These are phyloP conservation scores for Cryptomeria japonica DNA, from an alignment of 75 land plant genomes.

Conservation along the genomic window DNA sequence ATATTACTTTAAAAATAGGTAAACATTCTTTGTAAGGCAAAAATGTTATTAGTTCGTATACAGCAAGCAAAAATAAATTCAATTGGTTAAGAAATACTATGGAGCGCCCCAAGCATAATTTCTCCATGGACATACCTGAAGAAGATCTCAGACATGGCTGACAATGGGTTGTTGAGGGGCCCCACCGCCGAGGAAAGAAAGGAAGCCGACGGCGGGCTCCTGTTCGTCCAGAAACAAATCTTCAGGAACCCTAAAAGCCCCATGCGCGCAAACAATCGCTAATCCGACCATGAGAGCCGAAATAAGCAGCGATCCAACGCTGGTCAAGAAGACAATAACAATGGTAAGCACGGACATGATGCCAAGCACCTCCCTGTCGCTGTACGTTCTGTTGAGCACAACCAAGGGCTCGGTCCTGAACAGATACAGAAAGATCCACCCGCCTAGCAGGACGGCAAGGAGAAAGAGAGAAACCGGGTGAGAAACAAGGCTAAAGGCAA, in stretches of 20 bases:
- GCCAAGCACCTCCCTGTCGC: slow-evolving; percentile 36
- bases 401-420: slow-evolving; percentile 55
- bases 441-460: slow-evolving; percentile 36
- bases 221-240: slow-evolving; percentile 50
- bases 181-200: slow-evolving; percentile 46
- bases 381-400: slow-evolving; percentile 29
- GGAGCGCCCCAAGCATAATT: neutral
- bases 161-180: slow-evolving; percentile 10
- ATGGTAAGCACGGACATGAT: slow-evolving; percentile 28
- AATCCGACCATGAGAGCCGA: slow-evolving; percentile 37
- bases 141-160: neutral
- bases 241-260: slow-evolving; percentile 45
- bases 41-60: neutral
- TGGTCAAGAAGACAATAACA: slow-evolving; percentile 40
- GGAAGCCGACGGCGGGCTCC: slow-evolving; percentile 31
- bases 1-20: neutral
- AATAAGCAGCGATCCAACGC: slow-evolving; percentile 38
- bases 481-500: slow-evolving; percentile 45
- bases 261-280: slow-evolving; percentile 28
- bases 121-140: neutral
- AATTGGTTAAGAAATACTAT: neutral
- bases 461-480: slow-evolving; percentile 53
- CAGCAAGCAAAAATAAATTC: neutral
- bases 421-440: slow-evolving; percentile 59
- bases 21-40: neutral